Conservation (phyloP, 2,329 filamentous ascomycete species). For the Neofusicoccum cordaticola region DNA sequence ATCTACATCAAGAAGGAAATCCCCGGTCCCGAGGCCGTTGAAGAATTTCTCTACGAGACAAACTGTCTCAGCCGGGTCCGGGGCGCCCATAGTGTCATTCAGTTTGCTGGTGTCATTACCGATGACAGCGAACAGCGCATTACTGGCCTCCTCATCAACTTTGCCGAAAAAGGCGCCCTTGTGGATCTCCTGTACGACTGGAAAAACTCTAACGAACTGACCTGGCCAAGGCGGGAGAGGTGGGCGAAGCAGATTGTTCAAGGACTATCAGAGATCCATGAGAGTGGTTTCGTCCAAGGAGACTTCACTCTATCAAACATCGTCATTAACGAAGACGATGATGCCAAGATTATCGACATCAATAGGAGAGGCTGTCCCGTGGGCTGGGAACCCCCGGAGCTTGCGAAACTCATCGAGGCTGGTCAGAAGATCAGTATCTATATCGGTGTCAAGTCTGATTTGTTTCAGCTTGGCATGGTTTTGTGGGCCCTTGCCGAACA, state of each 20-base stretch:
- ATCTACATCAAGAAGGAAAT: conserved; percentile 97
- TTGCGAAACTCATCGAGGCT: conserved; percentile 78
- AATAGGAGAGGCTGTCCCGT: conserved; percentile 96
- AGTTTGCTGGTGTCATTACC: conserved; percentile 82
- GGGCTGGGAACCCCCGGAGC: conserved; percentile 95
- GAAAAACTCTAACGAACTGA: conserved; percentile 50
- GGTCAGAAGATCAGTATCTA: conserved; percentile 93
- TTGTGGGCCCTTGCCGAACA: conserved; percentile 87
- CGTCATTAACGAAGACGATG: conserved; percentile 77
- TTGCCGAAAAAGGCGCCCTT: conserved; percentile 79
- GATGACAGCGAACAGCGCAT: conserved; percentile 71
- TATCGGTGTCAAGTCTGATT: conserved; percentile 94
- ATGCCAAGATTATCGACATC: conserved; percentile 98
- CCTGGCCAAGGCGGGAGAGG: conserved; percentile 72
- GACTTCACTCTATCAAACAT: conserved; percentile 98
- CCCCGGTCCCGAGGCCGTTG: conserved; percentile 88
- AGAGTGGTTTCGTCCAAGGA: conserved; percentile 93
- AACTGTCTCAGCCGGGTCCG: conserved; percentile 82
- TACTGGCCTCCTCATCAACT: conserved; percentile 86
- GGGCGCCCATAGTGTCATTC: conserved; percentile 73
- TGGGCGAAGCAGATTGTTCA: conserved; percentile 92
- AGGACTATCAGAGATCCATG: conserved; percentile 88
- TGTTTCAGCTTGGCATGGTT: conserved; percentile 96
- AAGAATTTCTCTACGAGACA: conserved; percentile 96
- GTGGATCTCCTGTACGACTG: conserved; percentile 88